Conservation (phyloP, 2,329 filamentous ascomycete genomes). For the Cladosporium austrohemisphaericum region DNA sequence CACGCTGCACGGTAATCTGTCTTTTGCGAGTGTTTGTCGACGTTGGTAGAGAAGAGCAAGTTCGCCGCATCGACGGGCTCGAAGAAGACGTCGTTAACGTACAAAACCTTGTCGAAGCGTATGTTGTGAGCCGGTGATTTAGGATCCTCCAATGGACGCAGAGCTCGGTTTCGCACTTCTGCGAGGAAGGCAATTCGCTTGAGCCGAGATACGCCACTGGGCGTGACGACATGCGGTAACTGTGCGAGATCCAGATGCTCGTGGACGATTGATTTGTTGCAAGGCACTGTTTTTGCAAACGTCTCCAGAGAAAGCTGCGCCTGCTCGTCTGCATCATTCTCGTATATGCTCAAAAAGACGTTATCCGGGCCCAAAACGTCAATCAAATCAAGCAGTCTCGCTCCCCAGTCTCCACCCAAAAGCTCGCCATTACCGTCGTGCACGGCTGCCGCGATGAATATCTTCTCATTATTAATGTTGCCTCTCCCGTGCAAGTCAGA, state of each 20-base stretch:
- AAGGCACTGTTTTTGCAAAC: slow-evolving; percentile 49
- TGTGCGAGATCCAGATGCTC: slow-evolving; percentile 56
- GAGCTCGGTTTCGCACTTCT: slow-evolving; percentile 66
- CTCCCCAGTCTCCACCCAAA: slow-evolving; percentile 61
- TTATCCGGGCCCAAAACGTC: slow-evolving; percentile 64
- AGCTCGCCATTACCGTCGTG: slow-evolving; percentile 61
- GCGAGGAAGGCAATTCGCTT: slow-evolving; percentile 73
- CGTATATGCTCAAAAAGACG: slow-evolving; percentile 69
- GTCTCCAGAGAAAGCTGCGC: slow-evolving; percentile 53
- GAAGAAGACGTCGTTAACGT: slow-evolving; percentile 59
- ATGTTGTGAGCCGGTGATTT: slow-evolving; percentile 42
- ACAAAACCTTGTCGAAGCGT: slow-evolving; percentile 70
- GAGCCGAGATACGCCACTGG: slow-evolving; percentile 59
- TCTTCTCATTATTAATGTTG: slow-evolving; percentile 57
- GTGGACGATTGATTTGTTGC: slow-evolving; percentile 51
- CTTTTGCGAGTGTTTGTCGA: slow-evolving; percentile 46
- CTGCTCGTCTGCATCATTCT: slow-evolving; percentile 61
- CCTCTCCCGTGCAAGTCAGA: slow-evolving; percentile 38
- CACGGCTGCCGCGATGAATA: slow-evolving; percentile 71
- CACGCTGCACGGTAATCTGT: slow-evolving; percentile 64
- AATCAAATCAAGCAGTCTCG: slow-evolving; percentile 58
- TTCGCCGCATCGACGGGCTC: slow-evolving; percentile 57
- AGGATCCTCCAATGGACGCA: slow-evolving; percentile 57
- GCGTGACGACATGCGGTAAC: slow-evolving; percentile 58
- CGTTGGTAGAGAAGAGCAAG: slow-evolving; percentile 61